Evolutionary conservation across 108 stramenopile species (phyloP), one percentile per base, ranked within the genome.

Genomic region (Asterionellopsis glacialis): DNA sequence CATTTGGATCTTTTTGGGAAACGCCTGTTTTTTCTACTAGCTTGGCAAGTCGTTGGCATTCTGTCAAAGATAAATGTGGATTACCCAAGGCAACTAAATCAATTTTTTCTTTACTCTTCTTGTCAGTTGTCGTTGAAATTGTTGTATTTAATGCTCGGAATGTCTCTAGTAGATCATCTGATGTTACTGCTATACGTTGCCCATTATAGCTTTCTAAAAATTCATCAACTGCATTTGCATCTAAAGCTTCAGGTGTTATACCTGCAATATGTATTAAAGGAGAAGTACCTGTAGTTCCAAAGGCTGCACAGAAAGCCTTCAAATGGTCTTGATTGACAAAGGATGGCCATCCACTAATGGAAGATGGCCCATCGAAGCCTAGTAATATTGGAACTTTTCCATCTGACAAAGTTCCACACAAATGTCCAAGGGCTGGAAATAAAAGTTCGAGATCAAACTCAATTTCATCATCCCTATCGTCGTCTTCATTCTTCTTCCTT

Each of bases 241-340:
- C 65, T 4, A 33, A 41, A 15, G 87, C 84, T 68, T 93, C 91
- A 0, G 91, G 87, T 21, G 91, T 93, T 22, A 88, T 50, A 5
- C 82, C 74, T n/a, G 82, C 77, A 43, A 85, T 75, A 72, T 93
- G 91, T 74, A 93, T 77, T 41, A 93, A 53, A 10, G 91, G 86
- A 3, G 83, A 78, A 15, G 81, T 65, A 0, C 75, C 86, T 11
- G 88, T 93, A 3, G 91, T 93, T 16, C 88, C 91, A 57, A 84
- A 93, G 15, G 91, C 91, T 11, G 91, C 91, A 50, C 84, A 84
- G 51, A 93, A 88, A 4, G 81, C 77, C 61, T 93, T 93, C 19
- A 88, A 55, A 45, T 93, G 80, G 64, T 93, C 91, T 9, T 41
- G 23, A 19, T 80, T 82, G 12, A 87, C 68, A n/a, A 6, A 1